phyloP scores from a whole-genome alignment of 2,329 filamentous ascomycete species.

The Penicillium janthinellum region DNA sequence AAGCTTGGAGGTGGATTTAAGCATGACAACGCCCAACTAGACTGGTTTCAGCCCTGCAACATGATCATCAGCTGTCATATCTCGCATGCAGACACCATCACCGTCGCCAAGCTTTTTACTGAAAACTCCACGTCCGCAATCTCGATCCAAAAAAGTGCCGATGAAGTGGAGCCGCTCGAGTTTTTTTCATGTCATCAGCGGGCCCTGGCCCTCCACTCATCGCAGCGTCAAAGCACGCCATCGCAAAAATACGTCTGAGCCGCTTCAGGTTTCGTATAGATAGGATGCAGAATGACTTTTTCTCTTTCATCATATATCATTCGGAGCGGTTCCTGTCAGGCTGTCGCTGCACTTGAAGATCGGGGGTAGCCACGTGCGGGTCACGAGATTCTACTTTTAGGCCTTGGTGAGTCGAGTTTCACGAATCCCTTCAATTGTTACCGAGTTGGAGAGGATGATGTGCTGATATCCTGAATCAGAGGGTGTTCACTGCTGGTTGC shows the following conservation, averaged over 20 bases:
- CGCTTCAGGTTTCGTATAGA: neutral
- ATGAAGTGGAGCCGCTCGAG: conserved; percentile 14
- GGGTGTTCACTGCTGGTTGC: neutral
- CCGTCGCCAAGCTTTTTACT: neutral
- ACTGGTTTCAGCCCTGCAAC: neutral
- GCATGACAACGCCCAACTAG: neutral
- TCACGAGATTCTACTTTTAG: conserved; percentile 20
- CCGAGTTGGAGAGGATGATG: neutral
- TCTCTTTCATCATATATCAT: neutral
- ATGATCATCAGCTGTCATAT: neutral
- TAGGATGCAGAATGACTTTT: neutral
- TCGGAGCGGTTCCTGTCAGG: neutral
- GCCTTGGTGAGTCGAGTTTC: conserved; percentile 15
- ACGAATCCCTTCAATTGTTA: neutral
- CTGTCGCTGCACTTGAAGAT: conserved; percentile 5
- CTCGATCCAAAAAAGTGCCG: neutral
- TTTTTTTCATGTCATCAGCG: conserved; percentile 20
- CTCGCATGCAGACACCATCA: neutral
- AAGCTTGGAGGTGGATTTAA: neutral
- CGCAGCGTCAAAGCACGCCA: conserved; percentile 30
- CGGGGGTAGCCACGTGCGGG: conserved; percentile 22
- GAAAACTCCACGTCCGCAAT: neutral
- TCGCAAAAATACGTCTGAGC: conserved; percentile 12
- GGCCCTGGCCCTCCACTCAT: conserved; percentile 21
- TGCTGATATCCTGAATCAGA: neutral